Evolutionary conservation across 345 rosid genomes (phyloP).

Genomic region (Bruguiera gymnorhiza): DNA sequence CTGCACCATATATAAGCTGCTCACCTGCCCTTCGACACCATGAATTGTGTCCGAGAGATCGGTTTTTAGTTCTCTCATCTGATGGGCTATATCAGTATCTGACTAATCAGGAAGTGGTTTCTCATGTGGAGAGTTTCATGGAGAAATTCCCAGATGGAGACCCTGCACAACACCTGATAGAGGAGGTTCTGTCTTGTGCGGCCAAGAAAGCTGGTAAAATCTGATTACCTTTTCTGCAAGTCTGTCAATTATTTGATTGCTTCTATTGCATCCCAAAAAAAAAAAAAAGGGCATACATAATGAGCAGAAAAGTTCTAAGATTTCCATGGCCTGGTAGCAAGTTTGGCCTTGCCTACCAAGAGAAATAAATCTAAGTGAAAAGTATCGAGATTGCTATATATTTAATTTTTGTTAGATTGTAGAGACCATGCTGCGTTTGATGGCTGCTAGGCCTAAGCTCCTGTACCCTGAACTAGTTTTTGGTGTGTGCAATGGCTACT

Average conservation of each 20-base stretch:
- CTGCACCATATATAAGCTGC: conserved; percentile 80
- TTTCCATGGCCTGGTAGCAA: not conserved
- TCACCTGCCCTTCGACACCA: conserved; percentile 83
- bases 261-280: not conserved
- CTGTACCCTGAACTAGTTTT: not conserved
- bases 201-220: conserved; percentile 94
- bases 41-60: conserved; percentile 72
- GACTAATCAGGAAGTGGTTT: conserved; percentile 87
- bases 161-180: conserved; percentile 91
- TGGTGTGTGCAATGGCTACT: not conserved
- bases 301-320: not conserved
- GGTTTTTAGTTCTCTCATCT: conserved; percentile 88
- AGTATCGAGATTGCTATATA: not conserved
- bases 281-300: not conserved
- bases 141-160: conserved; percentile 96
- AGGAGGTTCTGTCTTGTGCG: conserved; percentile 86
- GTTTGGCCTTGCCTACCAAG: not conserved
- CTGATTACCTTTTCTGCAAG: not conserved
- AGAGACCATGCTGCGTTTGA: not conserved
- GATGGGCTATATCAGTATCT: conserved; percentile 96
- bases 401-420: not conserved
- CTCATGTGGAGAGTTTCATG: conserved; percentile 71
- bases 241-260: conserved; percentile 10
- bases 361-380: not conserved
- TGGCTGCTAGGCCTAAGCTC: not conserved